Evolutionary conservation across 2,329 filamentous ascomycete genomes (phyloP).

Genomic region (Pyrenochaeta sp.): DNA sequence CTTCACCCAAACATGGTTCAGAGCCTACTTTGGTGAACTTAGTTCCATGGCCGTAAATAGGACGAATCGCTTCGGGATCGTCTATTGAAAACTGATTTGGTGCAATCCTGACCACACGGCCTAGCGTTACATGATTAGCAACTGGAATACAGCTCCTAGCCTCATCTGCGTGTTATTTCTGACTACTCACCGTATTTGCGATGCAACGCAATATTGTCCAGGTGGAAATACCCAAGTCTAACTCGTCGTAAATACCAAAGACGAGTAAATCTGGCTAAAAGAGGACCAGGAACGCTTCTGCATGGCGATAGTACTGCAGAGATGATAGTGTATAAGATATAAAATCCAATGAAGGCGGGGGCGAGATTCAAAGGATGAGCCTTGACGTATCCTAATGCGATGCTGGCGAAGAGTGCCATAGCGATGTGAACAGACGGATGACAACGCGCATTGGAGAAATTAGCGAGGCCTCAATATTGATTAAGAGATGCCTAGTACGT

Average conservation of each 20-base stretch:
- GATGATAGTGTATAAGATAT: neutral
- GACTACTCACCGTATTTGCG: neutral
- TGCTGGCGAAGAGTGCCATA: neutral
- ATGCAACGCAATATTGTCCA: neutral
- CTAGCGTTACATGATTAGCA: neutral
- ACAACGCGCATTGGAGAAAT: no score
- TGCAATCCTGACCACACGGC: neutral
- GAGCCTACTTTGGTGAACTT: slow-evolving; percentile 5
- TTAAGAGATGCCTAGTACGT: no score
- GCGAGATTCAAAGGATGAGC: neutral
- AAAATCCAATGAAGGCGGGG: neutral
- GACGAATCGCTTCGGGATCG: neutral
- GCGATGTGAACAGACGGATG: no score
- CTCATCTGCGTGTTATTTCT: no score
- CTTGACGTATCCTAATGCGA: neutral
- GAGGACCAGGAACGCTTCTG: neutral
- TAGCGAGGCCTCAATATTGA: no score
- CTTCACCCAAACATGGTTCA: no score
- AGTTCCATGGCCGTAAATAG: neutral
- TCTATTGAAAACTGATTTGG: neutral
- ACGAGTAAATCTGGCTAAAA: neutral
- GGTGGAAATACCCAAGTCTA: neutral
- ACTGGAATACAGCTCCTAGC: no score
- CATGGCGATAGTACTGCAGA: neutral
- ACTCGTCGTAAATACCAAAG: neutral